Conservation (phyloP, 176 grass and related monocot species). For the Bromus sterilis region DNA sequence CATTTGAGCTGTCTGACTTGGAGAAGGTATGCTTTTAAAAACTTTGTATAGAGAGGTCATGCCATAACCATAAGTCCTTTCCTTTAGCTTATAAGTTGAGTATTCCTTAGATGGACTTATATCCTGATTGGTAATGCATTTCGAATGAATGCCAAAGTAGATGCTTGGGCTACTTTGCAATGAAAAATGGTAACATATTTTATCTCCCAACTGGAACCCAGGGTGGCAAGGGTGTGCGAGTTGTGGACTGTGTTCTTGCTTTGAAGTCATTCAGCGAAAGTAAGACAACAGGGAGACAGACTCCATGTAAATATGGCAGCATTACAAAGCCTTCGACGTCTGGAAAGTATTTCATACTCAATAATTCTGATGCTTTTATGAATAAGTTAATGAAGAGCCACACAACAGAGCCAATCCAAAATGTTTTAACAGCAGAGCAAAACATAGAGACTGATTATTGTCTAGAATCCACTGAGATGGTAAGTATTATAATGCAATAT, state of each 20-base stretch:
- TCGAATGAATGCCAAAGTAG: not conserved
- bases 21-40: conserved; percentile 46
- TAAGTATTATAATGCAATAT: conserved; percentile 30
- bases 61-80: not conserved
- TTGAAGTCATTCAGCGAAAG: conserved; percentile 61
- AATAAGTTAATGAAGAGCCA: conserved; percentile 46
- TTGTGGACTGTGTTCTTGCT: conserved; percentile 78
- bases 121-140: not conserved
- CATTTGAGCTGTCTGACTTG: conserved; percentile 89
- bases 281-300: conserved; percentile 40
- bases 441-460: conserved; percentile 41
- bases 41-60: conserved; percentile 3
- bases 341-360: conserved; percentile 66
- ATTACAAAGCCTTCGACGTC: conserved; percentile 26
- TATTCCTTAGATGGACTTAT: not conserved
- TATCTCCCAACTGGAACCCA: conserved; percentile 27
- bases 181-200: conserved; percentile 1
- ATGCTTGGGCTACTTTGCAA: not conserved
- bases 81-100: not conserved
- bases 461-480: conserved; percentile 49
- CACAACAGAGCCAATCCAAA: conserved; percentile 29
- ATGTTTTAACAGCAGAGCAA: conserved; percentile 32
- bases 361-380: conserved; percentile 84
- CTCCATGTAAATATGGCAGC: conserved; percentile 47
- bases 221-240: conserved; percentile 76